Conservation (phyloP, 345 rosid species). For the Citrus mangshanensis region DNA sequence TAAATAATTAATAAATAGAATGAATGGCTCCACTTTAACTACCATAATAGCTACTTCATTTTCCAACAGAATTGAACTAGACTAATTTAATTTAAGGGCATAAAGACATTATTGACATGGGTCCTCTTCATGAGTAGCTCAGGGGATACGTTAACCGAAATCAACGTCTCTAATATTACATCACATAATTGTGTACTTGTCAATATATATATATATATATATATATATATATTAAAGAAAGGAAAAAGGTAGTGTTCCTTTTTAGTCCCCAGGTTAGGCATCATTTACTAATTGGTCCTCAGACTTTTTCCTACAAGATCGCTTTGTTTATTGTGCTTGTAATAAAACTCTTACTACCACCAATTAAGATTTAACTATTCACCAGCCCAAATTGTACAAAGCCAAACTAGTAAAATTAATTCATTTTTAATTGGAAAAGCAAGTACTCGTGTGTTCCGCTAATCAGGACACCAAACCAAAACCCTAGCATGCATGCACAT, state of each 20-base stretch:
- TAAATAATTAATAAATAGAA: not conserved
- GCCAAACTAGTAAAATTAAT: not conserved
- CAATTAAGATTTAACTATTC: not conserved
- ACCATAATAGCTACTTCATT: not conserved
- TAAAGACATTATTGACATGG: not conserved
- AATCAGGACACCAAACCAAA: not conserved
- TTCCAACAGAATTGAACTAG: not conserved
- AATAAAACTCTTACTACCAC: not conserved
- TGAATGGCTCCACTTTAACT: conserved; percentile 8
- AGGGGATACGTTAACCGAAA: not conserved
- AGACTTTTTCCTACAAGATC: not conserved
- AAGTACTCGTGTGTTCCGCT: not conserved
- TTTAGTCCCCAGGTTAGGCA: no score
- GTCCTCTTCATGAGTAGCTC: not conserved
- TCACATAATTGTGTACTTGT: no score
- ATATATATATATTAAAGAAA: no score
- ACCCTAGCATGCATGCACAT: not conserved
- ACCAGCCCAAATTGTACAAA: not conserved
- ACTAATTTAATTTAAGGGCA: not conserved
- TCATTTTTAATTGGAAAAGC: not conserved
- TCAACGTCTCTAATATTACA: no score
- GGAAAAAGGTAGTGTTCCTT: no score
- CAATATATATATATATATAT: no score
- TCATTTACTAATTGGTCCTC: no score
- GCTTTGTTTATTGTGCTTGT: not conserved